Conservation (phyloP, 192 early-diverging fungal genomes). For the Rhizoclosmatium globosum region DNA sequence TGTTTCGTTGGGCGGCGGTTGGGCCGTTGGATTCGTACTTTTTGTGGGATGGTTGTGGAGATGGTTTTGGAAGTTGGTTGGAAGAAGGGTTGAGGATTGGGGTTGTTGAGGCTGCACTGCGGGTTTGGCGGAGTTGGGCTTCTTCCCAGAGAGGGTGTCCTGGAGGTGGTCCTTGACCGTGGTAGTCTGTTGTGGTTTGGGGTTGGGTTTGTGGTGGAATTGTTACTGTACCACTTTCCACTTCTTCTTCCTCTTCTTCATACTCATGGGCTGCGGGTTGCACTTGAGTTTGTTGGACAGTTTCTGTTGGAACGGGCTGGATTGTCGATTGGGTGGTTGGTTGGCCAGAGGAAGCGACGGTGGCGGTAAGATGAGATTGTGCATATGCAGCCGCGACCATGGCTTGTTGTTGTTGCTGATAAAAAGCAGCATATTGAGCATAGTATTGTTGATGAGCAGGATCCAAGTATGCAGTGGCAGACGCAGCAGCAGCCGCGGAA, state of each 20-base stretch:
- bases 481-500: neutral
- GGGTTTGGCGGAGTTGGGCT: conserved; percentile 25
- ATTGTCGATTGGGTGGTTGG: neutral
- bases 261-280: neutral
- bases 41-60: neutral
- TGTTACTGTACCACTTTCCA: conserved; percentile 28
- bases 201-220: neutral
- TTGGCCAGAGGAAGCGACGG: neutral
- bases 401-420: conserved; percentile 24
- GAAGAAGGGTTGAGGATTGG: neutral
- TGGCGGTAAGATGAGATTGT: neutral
- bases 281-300: neutral
- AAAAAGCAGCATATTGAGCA: conserved; percentile 6
- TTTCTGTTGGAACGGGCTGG: too few species aligned
- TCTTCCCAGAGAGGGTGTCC: conserved; percentile 46
- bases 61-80: neutral
- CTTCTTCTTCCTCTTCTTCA: conserved; percentile 34
- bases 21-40: neutral
- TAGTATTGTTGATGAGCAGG: conserved; percentile 30
- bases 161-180: conserved; percentile 34
- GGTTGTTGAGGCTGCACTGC: neutral
- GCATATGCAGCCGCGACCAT: conserved; percentile 11
- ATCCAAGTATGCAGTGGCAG: neutral
- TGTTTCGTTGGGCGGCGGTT: neutral
- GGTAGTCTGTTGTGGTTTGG: neutral